Evolutionary conservation across 208 protist species (phyloP).

Genomic region (Crithidia expoeki): DNA sequence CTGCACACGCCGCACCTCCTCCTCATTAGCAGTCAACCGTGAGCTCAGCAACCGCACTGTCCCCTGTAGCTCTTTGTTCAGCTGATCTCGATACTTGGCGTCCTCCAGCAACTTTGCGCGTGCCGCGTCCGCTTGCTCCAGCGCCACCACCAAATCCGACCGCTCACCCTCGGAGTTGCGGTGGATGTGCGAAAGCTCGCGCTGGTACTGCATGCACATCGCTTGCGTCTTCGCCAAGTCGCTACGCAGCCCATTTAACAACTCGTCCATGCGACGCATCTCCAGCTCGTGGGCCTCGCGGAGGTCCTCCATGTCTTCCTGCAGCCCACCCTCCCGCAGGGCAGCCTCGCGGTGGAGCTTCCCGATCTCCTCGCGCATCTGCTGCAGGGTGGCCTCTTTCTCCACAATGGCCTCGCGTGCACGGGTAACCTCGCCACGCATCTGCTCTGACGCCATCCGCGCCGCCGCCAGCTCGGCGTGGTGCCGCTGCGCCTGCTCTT

Average conservation of each 20-base stretch:
- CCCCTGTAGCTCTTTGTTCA: slow-evolving; percentile 82
- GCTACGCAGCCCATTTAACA: slow-evolving; percentile 75
- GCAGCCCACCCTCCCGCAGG: slow-evolving; percentile 49
- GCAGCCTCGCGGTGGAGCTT: slow-evolving; percentile 61
- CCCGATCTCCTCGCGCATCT: slow-evolving; percentile 65
- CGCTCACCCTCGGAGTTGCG: slow-evolving; percentile 55
- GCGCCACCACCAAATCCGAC: slow-evolving; percentile 58
- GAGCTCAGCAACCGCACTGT: slow-evolving; percentile 82
- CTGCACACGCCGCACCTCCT: slow-evolving; percentile 72
- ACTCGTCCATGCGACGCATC: slow-evolving; percentile 75
- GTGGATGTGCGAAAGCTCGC: slow-evolving; percentile 55
- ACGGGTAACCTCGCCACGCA: slow-evolving; percentile 49
- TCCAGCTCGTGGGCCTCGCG: slow-evolving; percentile 64
- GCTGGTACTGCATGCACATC: slow-evolving; percentile 60
- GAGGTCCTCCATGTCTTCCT: slow-evolving; percentile 67
- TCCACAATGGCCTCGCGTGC: slow-evolving; percentile 43
- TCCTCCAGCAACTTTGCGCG: slow-evolving; percentile 73
- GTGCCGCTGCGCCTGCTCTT: slow-evolving; percentile 56
- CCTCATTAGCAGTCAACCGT: slow-evolving; percentile 71
- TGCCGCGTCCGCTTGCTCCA: slow-evolving; percentile 61
- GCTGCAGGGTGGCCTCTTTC: slow-evolving; percentile 55
- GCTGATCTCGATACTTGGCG: slow-evolving; percentile 67
- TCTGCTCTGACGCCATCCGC: slow-evolving; percentile 52
- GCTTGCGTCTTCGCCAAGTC: slow-evolving; percentile 72
- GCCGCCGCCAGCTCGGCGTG: slow-evolving; percentile 56